Conservation (phyloP, 176 grass and related monocot genomes). For the Dactylis glomerata region DNA sequence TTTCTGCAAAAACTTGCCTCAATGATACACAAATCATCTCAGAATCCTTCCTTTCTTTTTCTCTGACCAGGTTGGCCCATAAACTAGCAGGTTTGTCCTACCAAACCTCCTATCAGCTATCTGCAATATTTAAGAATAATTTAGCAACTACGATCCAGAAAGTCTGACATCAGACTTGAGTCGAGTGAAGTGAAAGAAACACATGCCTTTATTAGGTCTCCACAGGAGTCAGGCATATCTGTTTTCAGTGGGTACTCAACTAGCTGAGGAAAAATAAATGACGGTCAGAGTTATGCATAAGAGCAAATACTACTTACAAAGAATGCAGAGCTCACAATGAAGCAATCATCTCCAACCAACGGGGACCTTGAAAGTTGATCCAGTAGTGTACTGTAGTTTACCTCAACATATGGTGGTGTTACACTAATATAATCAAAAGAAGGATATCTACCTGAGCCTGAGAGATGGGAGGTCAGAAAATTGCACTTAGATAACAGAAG, state of each 20-base stretch:
- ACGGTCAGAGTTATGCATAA: slow-evolving; percentile 29
- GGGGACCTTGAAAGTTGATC: slow-evolving; percentile 72
- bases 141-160: slow-evolving; percentile 12
- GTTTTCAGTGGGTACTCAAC: slow-evolving; percentile 92
- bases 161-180: not conserved
- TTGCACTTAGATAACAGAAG: not conserved
- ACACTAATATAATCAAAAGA: slow-evolving; percentile 94
- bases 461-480: not conserved
- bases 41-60: slow-evolving; percentile 64
- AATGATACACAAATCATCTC: slow-evolving; percentile 13
- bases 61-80: slow-evolving; percentile 81
- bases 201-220: slow-evolving; percentile 67
- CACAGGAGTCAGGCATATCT: slow-evolving; percentile 70
- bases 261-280: slow-evolving; percentile 45
- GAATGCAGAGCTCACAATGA: slow-evolving; percentile 65
- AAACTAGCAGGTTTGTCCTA: slow-evolving; percentile 91
- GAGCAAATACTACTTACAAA: not conserved
- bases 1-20: slow-evolving; percentile 2
- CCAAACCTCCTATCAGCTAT: slow-evolving; percentile 95
- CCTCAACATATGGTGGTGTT: slow-evolving; percentile 82
- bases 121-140: slow-evolving; percentile 43
- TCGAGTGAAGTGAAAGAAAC: not conserved
- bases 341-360: slow-evolving; percentile 91
- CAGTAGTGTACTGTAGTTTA: slow-evolving; percentile 72
- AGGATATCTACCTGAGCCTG: slow-evolving; percentile 57